phyloP scores from a whole-genome alignment of 257 asterid genomes.

The Fraxinus pennsylvanica region DNA sequence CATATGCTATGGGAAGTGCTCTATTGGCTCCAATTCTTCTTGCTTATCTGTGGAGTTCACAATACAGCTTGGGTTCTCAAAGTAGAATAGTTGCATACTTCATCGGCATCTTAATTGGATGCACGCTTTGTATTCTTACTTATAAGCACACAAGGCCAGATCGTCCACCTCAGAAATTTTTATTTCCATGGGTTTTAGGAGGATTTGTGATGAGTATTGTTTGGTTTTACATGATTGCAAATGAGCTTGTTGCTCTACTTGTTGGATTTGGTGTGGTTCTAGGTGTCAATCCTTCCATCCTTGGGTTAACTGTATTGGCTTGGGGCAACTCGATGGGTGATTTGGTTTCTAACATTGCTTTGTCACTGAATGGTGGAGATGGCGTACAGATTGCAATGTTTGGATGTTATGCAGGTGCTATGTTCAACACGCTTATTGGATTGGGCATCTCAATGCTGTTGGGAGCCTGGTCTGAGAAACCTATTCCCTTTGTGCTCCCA shows the following conservation, averaged over 20 bases:
- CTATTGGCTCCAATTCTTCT: conserved; percentile 46
- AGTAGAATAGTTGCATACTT: conserved; percentile 28
- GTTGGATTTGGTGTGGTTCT: conserved; percentile 44
- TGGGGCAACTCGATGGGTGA: conserved; percentile 32
- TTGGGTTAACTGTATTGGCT: conserved; percentile 51
- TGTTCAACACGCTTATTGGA: conserved; percentile 51
- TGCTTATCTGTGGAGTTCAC: conserved; percentile 36
- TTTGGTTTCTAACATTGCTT: conserved; percentile 51
- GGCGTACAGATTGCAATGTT: conserved; percentile 58
- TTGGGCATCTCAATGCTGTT: conserved; percentile 47
- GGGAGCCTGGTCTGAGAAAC: conserved; percentile 47
- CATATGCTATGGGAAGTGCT: conserved; percentile 44
- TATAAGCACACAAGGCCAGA: conserved; percentile 39
- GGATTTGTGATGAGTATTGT: conserved; percentile 56
- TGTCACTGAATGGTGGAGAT: conserved; percentile 49
- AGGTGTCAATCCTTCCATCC: conserved; percentile 47
- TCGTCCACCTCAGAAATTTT: conserved; percentile 41
- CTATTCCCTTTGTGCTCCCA: conserved; percentile 36
- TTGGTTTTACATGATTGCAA: conserved; percentile 57
- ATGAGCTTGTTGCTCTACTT: conserved; percentile 50
- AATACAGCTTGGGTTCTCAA: conserved; percentile 6
- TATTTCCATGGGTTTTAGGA: conserved; percentile 48
- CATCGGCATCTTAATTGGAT: conserved; percentile 34
- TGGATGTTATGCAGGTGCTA: conserved; percentile 59
- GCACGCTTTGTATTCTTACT: conserved; percentile 38